A percentile compares a stretch with the other conserved stretches of the same genome.
Conservation (phyloP, 139 green algal species). For the Medakamo hakoo region DNA sequence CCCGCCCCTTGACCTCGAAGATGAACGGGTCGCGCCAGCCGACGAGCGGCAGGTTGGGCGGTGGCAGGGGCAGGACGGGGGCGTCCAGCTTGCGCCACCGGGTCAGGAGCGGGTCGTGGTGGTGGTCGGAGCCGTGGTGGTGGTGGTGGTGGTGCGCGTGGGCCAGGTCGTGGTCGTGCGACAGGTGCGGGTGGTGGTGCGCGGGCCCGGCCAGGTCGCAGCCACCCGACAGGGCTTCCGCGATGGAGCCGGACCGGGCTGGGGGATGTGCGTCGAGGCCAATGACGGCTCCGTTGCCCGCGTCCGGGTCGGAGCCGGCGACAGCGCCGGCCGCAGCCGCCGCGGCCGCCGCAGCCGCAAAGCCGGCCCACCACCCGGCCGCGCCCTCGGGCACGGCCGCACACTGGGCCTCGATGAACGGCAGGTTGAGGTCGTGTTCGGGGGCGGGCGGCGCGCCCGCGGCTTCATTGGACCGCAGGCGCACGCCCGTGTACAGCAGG, state of each 20-base stretch:
- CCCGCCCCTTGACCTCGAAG: conserved; percentile 16
- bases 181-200: no score
- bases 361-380: no score
- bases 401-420: conserved; percentile 70
- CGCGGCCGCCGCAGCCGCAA: no score
- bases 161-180: no score
- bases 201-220: no score
- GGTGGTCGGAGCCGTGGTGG: background rate
- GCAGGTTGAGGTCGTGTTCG: conserved; percentile 35
- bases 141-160: no score
- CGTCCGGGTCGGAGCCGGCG: background rate
- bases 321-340: no score
- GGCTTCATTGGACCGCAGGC: conserved; percentile 42
- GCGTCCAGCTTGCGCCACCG: conserved; percentile 47
- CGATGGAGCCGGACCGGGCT: no score
- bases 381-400: conserved; percentile 28
- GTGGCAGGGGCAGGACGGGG: conserved; percentile 49
- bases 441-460: conserved; percentile 17
- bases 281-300: no score
- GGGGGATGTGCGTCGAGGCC: no score
- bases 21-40: conserved; percentile 76
- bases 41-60: conserved; percentile 32
- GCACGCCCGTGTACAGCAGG: conserved; percentile 55
- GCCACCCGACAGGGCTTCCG: no score
- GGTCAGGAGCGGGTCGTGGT: conserved; percentile 29